A percentile compares a stretch with the other conserved stretches of the same genome.
These are phyloP conservation scores for Colletotrichum incanum DNA, from an alignment of 2,329 filamentous ascomycete genomes.

Conservation along the genomic window DNA sequence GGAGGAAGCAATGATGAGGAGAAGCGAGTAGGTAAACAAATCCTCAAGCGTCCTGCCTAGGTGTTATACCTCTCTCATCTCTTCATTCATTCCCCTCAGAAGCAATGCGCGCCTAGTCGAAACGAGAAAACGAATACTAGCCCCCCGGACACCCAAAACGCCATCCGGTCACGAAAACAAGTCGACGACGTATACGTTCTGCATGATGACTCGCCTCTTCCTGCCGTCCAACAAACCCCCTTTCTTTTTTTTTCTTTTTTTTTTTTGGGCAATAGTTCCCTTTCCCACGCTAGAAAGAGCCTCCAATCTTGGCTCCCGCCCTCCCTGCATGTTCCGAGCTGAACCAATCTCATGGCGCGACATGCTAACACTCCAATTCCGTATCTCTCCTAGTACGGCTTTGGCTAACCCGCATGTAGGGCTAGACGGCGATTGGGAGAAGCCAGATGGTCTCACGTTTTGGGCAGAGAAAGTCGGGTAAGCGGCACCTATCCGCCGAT, in stretches of 20 bases:
- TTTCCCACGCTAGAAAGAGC: constrained; percentile 16
- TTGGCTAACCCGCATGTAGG: neutral
- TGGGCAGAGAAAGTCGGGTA: neutral
- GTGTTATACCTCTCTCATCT: neutral
- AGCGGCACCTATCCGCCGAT: neutral
- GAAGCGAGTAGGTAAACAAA: neutral
- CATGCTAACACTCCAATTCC: neutral
- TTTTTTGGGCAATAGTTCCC: neutral
- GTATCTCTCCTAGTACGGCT: neutral
- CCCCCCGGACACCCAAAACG: neutral
- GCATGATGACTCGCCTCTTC: neutral
- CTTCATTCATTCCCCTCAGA: neutral
- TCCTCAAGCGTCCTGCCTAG: neutral
- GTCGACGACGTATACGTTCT: neutral
- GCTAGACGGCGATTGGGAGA: neutral
- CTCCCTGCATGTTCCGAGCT: constrained; percentile 5
- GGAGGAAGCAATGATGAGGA: neutral
- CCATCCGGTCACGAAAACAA: constrained; percentile 5
- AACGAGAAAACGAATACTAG: neutral
- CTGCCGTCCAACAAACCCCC: neutral
- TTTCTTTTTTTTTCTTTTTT: neutral
- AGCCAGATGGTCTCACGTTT: neutral
- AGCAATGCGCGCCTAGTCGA: constrained; percentile 5
- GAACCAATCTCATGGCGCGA: neutral
- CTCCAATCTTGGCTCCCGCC: constrained; percentile 42